Conservation (phyloP, 495 filamentous ascomycete genomes). For the Lasiosphaeria hispida region DNA sequence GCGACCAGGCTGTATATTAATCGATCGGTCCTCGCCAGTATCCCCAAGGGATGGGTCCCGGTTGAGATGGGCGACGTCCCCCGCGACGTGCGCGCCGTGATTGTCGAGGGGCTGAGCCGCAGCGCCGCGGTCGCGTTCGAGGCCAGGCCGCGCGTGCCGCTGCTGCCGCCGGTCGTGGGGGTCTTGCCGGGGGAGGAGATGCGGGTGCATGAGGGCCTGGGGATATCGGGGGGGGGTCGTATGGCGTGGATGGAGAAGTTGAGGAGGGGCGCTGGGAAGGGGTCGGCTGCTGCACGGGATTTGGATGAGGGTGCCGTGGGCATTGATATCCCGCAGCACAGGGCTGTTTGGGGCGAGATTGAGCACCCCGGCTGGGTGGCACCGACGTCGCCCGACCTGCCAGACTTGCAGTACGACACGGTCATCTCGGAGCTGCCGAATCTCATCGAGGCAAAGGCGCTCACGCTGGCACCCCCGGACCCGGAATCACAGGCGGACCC, state of each 20-base stretch:
- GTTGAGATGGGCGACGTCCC: slow-evolving; percentile 75
- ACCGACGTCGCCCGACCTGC: slow-evolving; percentile 67
- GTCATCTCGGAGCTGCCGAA: slow-evolving; percentile 88
- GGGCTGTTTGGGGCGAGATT: slow-evolving; percentile 68
- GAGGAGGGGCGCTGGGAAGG: slow-evolving; percentile 19
- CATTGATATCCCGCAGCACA: slow-evolving; percentile 28
- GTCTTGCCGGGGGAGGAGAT: slow-evolving; percentile 10
- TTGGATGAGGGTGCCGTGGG: slow-evolving; percentile 5
- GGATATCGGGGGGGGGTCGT: neutral
- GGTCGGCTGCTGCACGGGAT: neutral
- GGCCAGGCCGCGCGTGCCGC: slow-evolving; percentile 61
- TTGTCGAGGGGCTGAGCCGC: slow-evolving; percentile 64
- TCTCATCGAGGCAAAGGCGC: slow-evolving; percentile 88
- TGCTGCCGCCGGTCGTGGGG: slow-evolving; percentile 22
- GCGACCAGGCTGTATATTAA: slow-evolving; percentile 85
- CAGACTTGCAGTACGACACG: slow-evolving; percentile 72
- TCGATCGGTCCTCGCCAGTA: slow-evolving; percentile 69
- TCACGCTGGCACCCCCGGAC: slow-evolving; percentile 73
- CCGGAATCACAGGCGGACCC: slow-evolving; percentile 39
- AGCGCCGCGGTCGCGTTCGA: slow-evolving; percentile 83
- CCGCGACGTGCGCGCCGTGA: slow-evolving; percentile 69
- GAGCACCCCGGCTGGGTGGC: slow-evolving; percentile 89
- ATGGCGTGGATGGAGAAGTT: slow-evolving; percentile 23
- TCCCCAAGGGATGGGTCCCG: slow-evolving; percentile 81
- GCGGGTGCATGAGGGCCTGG: slow-evolving; percentile 2